Evolutionary conservation across 345 rosid genomes (phyloP), one percentile per base, ranked within the genome.

Genomic region (Hibiscus syriacus): DNA sequence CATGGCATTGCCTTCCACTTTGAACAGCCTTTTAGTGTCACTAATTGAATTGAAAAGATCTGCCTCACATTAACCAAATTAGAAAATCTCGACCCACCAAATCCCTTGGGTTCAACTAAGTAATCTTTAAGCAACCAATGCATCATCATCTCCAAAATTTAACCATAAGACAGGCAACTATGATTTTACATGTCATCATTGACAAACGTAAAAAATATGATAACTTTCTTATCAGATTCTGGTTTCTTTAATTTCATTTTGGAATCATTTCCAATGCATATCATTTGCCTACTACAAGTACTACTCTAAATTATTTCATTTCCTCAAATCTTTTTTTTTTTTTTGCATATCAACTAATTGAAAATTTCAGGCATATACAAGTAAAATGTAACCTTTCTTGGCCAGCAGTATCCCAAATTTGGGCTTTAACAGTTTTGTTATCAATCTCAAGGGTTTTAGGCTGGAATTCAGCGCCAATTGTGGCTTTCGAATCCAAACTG

Each of bases 371-470:
- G 20, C 34, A 41, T 11, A 23, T 23, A 11, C 29, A 54, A 54
- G 34, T 23, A 16, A 43, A 30, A 23, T 0, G 38, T 49, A 3
- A 84, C 92, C 92, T 81, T 77, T 87, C 92, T 64, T 87, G 87
- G 65, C 92, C 92, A 32, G 89, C 92, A 45, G 92, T 87, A 70
- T 87, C 92, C 92, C 92, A 84, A 78, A 87, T 87, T 72, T 87
- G 92, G 2, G 89, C 89, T 73, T 87, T 87, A 39, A 84, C 86
- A 20, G 86, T 84, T 79, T 83, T 84, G 55, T 87, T 68, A 78
- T 87, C 89, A 48, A 87, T 80, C n/a, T 77, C 48, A n/a, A 87
- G 89, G n/a, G 92, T 87, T 72, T 84, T 87, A 8, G 92, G 84
- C 77, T 87, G 92, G 68, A 87, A 84, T 67, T 87, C 92, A 34